These are phyloP conservation scores for Trapa incisa DNA, from an alignment of 345 rosid species.

Conservation along the genomic window DNA sequence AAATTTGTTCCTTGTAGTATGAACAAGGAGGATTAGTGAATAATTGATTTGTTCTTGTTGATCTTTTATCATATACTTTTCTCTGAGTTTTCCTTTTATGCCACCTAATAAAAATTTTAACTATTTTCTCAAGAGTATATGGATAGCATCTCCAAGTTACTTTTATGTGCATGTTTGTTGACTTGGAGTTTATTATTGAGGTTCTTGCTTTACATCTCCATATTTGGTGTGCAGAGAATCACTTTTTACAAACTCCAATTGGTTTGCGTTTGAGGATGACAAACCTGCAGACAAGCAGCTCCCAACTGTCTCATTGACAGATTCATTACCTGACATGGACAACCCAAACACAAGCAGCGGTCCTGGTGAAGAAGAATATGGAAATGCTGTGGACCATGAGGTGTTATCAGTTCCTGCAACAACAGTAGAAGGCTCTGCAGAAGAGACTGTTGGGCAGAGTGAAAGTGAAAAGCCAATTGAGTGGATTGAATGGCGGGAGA, in stretches of 20 bases:
- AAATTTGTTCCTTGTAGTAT: neutral
- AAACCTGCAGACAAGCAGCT: constrained; percentile 35
- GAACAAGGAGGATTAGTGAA: neutral
- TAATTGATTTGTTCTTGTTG: neutral
- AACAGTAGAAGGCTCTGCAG: constrained; percentile 28
- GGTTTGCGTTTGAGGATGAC: constrained; percentile 85
- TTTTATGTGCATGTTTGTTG: neutral
- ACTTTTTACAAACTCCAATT: constrained; percentile 77
- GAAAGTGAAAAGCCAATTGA: constrained; percentile 41
- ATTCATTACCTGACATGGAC: constrained; percentile 34
- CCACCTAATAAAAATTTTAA: neutral
- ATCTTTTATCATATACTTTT: neutral
- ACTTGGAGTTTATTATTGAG: neutral
- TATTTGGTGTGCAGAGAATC: constrained; percentile 41
- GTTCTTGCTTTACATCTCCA: neutral
- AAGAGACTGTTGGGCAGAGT: constrained; percentile 26
- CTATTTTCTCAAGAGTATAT: neutral
- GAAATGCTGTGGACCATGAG: constrained; percentile 41
- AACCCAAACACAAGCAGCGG: constrained; percentile 12
- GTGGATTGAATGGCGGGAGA: constrained; percentile 89
- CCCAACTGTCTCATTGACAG: constrained; percentile 31
- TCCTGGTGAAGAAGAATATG: constrained; percentile 29
- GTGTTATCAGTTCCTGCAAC: constrained; percentile 25
- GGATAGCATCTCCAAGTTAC: neutral
- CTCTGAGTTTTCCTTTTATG: neutral